Evolutionary conservation across 768 basidiomycete species (phyloP).

Genomic region (Agrocybe pediades): DNA sequence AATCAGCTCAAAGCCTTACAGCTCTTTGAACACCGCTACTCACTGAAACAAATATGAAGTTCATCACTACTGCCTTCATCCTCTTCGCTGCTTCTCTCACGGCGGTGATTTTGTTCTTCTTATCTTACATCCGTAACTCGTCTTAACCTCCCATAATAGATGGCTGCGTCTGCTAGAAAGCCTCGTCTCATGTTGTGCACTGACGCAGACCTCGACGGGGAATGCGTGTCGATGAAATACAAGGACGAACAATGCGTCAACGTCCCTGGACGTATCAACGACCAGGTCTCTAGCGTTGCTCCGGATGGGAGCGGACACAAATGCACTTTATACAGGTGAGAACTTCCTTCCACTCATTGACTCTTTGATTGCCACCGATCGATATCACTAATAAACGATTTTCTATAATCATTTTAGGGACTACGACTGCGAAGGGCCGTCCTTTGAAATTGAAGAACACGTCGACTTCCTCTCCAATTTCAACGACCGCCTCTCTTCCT

Average conservation of each 20-base stretch:
- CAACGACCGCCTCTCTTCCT: not conserved
- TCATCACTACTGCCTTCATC: not conserved
- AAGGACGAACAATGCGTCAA: slow-evolving; percentile 6
- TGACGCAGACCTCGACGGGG: slow-evolving; percentile 6
- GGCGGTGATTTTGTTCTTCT: not conserved
- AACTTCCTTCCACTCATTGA: not conserved
- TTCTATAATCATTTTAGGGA: not conserved
- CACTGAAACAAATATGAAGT: slow-evolving; percentile 2
- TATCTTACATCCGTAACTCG: not conserved
- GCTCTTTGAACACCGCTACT: no score
- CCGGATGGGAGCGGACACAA: slow-evolving; percentile 6
- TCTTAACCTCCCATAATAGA: not conserved
- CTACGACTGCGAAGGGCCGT: not conserved
- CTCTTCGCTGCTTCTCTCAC: not conserved
- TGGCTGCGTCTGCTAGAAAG: not conserved
- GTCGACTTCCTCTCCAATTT: not conserved
- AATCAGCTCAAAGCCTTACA: no score
- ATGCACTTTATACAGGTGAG: slow-evolving; percentile 9
- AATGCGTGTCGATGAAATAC: slow-evolving; percentile 9
- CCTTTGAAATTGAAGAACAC: no score
- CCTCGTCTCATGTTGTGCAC: slow-evolving; percentile 12
- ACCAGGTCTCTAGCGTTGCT: slow-evolving; percentile 9
- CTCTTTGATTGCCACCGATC: no score
- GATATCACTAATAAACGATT: not conserved
- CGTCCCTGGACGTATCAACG: slow-evolving; percentile 6